Evolutionary conservation across 495 filamentous ascomycete genomes (phyloP).

Genomic region (Daldinia concentrica): DNA sequence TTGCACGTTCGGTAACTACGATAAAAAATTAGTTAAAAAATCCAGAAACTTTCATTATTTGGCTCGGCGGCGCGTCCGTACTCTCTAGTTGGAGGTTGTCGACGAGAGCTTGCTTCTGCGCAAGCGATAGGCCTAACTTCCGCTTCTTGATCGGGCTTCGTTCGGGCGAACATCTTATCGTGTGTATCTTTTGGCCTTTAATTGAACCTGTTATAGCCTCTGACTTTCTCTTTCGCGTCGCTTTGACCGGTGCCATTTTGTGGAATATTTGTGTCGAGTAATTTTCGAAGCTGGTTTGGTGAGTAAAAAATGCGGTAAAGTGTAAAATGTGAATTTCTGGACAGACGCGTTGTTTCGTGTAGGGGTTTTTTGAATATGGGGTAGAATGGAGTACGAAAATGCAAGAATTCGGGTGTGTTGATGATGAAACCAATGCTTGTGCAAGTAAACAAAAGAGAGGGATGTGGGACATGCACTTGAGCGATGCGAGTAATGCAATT

Average conservation of each 20-base stretch:
- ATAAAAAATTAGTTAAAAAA: conserved; percentile 33
- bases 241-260: conserved; percentile 62
- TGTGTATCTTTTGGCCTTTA: conserved; percentile 52
- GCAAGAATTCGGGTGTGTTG: conserved; percentile 29
- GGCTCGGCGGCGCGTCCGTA: conserved; percentile 57
- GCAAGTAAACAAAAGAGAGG: conserved; percentile 42
- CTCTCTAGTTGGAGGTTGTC: conserved; percentile 94
- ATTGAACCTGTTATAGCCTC: conserved; percentile 53
- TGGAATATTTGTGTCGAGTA: conserved; percentile 7
- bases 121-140: conserved; percentile 70
- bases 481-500: conserved; percentile 15
- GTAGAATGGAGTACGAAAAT: conserved; percentile 22
- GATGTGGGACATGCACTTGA: conserved; percentile 7
- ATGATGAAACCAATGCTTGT: conserved; percentile 31
- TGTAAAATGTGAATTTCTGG: not conserved
- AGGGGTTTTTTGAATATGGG: conserved; percentile 21
- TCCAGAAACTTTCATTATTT: not conserved
- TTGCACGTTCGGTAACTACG: conserved; percentile 87
- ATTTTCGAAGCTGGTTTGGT: conserved; percentile 18
- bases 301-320: not conserved
- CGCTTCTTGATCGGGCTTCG: conserved; percentile 69
- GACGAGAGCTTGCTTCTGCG: conserved; percentile 87
- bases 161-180: conserved; percentile 52
- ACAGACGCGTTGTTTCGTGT: conserved; percentile 12
- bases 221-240: conserved; percentile 69